These are phyloP conservation scores for Exophiala sp. DNA, from an alignment of 2,329 filamentous ascomycete species.

Conservation along the genomic window DNA sequence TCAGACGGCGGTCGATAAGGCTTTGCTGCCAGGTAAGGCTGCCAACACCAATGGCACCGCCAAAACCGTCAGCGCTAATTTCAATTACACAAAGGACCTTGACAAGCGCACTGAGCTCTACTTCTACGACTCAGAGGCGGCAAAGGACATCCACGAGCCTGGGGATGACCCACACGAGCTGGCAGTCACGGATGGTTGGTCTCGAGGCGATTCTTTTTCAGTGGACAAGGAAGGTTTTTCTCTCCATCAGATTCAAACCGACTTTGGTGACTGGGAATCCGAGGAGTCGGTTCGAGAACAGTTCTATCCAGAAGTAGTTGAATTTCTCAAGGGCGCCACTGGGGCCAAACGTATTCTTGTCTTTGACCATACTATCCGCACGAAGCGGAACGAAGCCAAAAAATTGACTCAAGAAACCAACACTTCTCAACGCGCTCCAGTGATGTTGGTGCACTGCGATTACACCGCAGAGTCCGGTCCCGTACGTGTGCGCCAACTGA, in stretches of 20 bases:
- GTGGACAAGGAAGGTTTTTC: conserved; percentile 48
- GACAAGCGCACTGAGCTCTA: conserved; percentile 37
- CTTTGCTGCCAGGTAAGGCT: conserved; percentile 33
- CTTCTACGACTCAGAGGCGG: conserved; percentile 39
- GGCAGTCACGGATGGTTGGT: conserved; percentile 42
- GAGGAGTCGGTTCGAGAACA: conserved; percentile 36
- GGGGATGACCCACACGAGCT: conserved; percentile 39
- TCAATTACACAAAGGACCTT: conserved; percentile 48
- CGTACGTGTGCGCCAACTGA: conserved; percentile 43
- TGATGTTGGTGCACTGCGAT: conserved; percentile 38
- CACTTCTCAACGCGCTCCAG: conserved; percentile 26
- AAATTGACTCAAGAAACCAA: conserved; percentile 30
- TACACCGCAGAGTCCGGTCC: conserved; percentile 46
- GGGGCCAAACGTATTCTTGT: conserved; percentile 46
- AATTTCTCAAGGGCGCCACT: conserved; percentile 44
- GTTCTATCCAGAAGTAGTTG: conserved; percentile 49
- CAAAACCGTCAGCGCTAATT: conserved; percentile 40
- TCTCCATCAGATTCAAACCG: conserved; percentile 40
- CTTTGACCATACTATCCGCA: conserved; percentile 51
- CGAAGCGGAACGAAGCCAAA: conserved; percentile 29
- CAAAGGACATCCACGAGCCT: conserved; percentile 40
- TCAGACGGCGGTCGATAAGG: conserved; percentile 39
- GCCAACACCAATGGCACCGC: background rate
- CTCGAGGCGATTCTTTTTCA: conserved; percentile 42
- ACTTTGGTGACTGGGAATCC: conserved; percentile 38